Base-by-base conservation (phyloP, 108 stramenopile genomes). In the Aurantiochytrium sp. region DNA sequence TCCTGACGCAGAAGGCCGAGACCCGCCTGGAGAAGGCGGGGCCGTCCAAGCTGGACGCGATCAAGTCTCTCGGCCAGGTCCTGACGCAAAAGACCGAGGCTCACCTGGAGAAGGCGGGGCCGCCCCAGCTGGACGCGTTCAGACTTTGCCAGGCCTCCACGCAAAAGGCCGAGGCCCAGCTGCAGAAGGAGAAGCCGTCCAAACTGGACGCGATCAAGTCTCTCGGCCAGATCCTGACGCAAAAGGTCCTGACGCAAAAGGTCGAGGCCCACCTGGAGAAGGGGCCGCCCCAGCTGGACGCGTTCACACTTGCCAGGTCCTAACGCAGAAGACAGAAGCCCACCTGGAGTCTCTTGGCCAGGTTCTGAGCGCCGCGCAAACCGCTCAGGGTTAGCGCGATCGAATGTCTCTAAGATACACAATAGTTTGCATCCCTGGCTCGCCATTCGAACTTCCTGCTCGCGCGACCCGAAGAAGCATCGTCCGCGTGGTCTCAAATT, bases 1-100 rank as follows among this genome's bases (percentile, higher is more conserved):
- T 6, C 8, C 8, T 65, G 15, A 65, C 10, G 22, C 32, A 30
- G 34, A 15, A 19, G 10, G 27, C 32, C 34, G 59, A 65, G 34
- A 19, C 34, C 59, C 15, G 19, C 6, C 10, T 65, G 32, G 22
- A 30, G 12, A 65, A 65, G 34, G 59, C 15, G 19, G 12, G 34
- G 27, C 8, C 2, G 32, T 1, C 2, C 10, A 34, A 65, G 10
- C 24, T 65, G 10, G 59, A 65, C 59, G 45, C 45, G 10, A 81
- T 81, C 73, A 81, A 81, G 45, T 81, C 73, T 12, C 73, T 81
- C 24, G 73, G 73, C 45, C n/a, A n/a, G n/a, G 59, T 6, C 8
- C 8, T 65, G 15, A 65, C 10, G 22, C 32, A 30, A 27, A 15
- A 19, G 10, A 12, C 32, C 34, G 59, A 65, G 34, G 59, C 34